Percentiles rank a stretch among this genome's conserved stretches.
These are phyloP conservation scores for Flaveria sonorensis DNA, from an alignment of 129 eudicot genomes.

Conservation along the genomic window DNA sequence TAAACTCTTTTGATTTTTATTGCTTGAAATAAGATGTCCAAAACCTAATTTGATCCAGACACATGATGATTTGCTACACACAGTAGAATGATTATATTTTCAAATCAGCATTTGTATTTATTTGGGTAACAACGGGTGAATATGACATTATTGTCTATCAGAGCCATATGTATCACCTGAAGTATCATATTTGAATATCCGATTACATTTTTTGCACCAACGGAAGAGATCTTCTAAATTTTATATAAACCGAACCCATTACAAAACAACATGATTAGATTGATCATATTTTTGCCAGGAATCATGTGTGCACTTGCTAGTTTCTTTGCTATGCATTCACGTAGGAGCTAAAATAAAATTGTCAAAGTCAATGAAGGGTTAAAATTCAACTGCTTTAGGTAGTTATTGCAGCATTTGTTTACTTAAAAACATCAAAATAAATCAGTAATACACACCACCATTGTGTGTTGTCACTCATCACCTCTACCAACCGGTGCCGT, in stretches of 20 bases:
- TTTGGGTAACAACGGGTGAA: slow-evolving; percentile 60
- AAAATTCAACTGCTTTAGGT: too few relatives aligned
- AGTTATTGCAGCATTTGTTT: too few relatives aligned
- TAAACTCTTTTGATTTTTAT: background rate
- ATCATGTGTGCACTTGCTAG: background rate
- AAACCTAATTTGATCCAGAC: slow-evolving; percentile 18
- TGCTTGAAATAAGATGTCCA: too few relatives aligned
- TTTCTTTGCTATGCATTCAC: too few relatives aligned
- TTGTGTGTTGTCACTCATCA: too few relatives aligned
- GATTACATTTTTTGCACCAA: slow-evolving; percentile 54
- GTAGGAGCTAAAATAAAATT: too few relatives aligned
- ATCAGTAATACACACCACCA: too few relatives aligned
- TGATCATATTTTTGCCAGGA: slow-evolving; percentile 28
- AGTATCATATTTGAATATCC: slow-evolving; percentile 46
- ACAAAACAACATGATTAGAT: slow-evolving; percentile 57
- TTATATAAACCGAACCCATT: slow-evolving; percentile 52
- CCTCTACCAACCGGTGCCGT: too few relatives aligned
- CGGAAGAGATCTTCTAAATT: slow-evolving; percentile 60
- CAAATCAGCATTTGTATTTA: slow-evolving; percentile 48
- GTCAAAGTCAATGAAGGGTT: too few relatives aligned
- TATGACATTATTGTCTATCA: slow-evolving; percentile 67
- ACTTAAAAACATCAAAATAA: too few relatives aligned
- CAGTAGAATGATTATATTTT: too few relatives aligned
- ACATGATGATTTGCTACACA: too few relatives aligned
- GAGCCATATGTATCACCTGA: slow-evolving; percentile 66